Conservation (phyloP, 1,284 basidiomycete species). For the Sporisorium exsertum region DNA sequence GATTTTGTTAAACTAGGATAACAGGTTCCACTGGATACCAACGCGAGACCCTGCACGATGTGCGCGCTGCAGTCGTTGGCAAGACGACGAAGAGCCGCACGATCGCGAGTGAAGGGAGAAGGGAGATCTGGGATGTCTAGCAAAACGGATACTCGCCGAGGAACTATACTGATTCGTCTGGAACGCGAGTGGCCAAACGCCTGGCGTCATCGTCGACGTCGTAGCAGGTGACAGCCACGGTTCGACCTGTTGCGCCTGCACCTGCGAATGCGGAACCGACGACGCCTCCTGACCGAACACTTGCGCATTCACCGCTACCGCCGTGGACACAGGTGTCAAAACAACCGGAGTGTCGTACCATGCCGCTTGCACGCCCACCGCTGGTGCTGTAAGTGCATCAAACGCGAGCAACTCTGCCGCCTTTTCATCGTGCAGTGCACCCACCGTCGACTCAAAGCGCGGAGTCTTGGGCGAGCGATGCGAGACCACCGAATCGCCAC, state of each 20-base stretch:
- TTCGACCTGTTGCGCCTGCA: not conserved
- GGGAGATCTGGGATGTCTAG: slow-evolving; percentile 1
- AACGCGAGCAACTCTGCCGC: not conserved
- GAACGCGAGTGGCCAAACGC: not conserved
- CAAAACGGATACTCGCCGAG: slow-evolving; percentile 47
- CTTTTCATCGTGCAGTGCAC: not conserved
- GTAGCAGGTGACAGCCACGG: not conserved
- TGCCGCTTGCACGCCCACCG: not conserved
- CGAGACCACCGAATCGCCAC: slow-evolving; percentile 13
- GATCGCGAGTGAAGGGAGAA: no score
- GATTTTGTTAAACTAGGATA: slow-evolving; percentile 46
- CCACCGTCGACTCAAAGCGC: not conserved
- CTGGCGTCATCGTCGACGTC: not conserved
- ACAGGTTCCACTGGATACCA: slow-evolving; percentile 22
- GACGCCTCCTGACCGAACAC: not conserved
- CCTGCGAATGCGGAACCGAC: not conserved
- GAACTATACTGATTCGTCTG: not conserved
- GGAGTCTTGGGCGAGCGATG: slow-evolving; percentile 22
- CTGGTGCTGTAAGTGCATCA: not conserved
- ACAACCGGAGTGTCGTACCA: slow-evolving; percentile 5
- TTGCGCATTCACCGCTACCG: not conserved
- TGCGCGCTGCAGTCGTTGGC: no score
- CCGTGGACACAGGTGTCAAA: not conserved
- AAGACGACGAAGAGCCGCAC: no score
- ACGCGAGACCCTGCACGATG: not conserved